A percentile compares a stretch with the other conserved stretches of the same genome.
Conservation (phyloP, 768 basidiomycete species). For the Suillus weaverae region DNA sequence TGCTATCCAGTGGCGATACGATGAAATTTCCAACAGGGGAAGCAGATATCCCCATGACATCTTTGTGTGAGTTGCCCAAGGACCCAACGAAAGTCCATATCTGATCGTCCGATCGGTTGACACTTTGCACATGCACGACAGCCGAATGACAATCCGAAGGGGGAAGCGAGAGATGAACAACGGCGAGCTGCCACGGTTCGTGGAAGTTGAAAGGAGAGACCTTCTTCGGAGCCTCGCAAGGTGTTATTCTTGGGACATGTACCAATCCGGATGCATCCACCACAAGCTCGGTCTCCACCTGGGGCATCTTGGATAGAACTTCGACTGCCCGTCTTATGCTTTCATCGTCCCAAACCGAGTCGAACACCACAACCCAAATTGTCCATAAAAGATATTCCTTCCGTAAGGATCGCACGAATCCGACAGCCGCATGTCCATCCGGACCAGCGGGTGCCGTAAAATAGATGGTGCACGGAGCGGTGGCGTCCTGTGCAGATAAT, state of each 20-base stretch:
- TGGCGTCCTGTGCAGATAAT: conserved; percentile 6
- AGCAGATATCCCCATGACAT: neutral
- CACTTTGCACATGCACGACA: neutral
- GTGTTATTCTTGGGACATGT: neutral
- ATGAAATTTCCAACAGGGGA: neutral
- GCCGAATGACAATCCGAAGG: neutral
- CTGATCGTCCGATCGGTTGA: neutral
- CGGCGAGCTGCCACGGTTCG: neutral
- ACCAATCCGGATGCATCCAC: conserved; percentile 4
- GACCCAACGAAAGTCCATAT: conserved; percentile 7
- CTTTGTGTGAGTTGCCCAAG: neutral
- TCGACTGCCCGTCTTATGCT: neutral
- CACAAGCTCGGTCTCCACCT: neutral
- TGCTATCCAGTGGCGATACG: neutral
- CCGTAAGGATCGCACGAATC: conserved; percentile 31
- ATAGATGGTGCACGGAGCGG: conserved; percentile 24
- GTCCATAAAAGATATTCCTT: conserved; percentile 34
- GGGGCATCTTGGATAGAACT: neutral
- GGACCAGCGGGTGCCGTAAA: conserved; percentile 28
- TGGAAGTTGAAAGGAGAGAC: neutral
- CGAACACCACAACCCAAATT: conserved; percentile 32
- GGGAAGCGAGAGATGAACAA: neutral
- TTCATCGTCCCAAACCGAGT: conserved; percentile 2
- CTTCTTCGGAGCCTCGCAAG: neutral
- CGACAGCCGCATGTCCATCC: conserved; percentile 32